These are phyloP conservation scores for Carpinus viminea DNA, from an alignment of 306 rosid genomes.

Conservation along the genomic window DNA sequence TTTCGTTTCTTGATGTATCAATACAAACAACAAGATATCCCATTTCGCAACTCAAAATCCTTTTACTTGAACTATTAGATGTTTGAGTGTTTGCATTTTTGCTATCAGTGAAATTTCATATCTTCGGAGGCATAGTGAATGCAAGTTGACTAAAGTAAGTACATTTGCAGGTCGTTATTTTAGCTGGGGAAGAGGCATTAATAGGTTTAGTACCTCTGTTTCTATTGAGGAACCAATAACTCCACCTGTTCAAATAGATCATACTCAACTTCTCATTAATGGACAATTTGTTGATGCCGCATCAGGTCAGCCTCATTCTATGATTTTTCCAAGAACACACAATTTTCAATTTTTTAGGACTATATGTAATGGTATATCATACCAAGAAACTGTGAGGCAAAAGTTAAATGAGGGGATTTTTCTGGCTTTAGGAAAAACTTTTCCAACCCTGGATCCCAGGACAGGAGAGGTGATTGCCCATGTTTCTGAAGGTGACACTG, in stretches of 20 bases:
- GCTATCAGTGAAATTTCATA: too few species aligned
- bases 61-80: too few species aligned
- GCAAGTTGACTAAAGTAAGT: background rate
- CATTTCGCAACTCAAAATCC: too few species aligned
- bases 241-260: constrained; percentile 50
- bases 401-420: background rate
- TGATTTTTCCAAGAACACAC: background rate
- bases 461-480: constrained; percentile 62
- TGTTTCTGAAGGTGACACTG: constrained; percentile 67
- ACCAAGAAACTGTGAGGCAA: background rate
- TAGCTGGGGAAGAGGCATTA: constrained; percentile 34
- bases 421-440: constrained; percentile 56
- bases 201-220: constrained; percentile 45
- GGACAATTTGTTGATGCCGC: constrained; percentile 74
- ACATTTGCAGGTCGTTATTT: constrained; percentile 36
- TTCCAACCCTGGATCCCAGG: constrained; percentile 72
- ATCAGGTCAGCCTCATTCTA: constrained; percentile 47
- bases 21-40: too few species aligned
- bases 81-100: too few species aligned
- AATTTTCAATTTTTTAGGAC: background rate
- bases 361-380: background rate
- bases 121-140: too few species aligned
- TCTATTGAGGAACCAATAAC: constrained; percentile 48
- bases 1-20: too few species aligned
- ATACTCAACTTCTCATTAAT: constrained; percentile 59